Conservation (phyloP, 768 basidiomycete genomes). For the Suillus bovinus region DNA sequence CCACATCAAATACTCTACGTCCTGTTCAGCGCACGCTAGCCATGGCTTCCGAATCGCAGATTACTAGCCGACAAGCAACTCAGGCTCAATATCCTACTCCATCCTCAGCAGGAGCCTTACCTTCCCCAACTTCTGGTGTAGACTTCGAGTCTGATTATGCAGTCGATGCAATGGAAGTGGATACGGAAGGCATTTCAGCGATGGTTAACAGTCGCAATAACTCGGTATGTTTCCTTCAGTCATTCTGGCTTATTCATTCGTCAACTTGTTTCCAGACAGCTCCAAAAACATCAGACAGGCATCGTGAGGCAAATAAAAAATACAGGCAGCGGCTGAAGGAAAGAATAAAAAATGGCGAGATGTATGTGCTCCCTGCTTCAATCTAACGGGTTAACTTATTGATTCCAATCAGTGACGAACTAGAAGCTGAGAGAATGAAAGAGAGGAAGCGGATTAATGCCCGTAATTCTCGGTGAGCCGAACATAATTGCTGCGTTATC, state of each 20-base stretch:
- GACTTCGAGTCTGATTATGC: neutral
- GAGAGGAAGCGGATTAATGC: slow-evolving; percentile 1
- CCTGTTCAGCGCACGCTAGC: neutral
- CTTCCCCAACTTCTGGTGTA: neutral
- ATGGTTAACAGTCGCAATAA: neutral
- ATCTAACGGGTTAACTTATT: neutral
- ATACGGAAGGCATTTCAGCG: neutral
- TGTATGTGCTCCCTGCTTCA: neutral
- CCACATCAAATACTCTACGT: neutral
- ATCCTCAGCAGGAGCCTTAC: neutral
- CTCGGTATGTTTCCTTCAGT: neutral
- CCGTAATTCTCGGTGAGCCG: slow-evolving; percentile 4
- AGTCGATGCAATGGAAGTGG: neutral
- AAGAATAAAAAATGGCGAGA: slow-evolving; percentile 5
- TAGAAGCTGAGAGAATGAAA: slow-evolving; percentile 3
- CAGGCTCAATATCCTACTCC: neutral
- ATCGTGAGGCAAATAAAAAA: slow-evolving; percentile 2
- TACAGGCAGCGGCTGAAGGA: slow-evolving; percentile 3
- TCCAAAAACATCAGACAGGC: neutral
- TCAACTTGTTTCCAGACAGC: neutral
- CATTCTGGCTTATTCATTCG: neutral
- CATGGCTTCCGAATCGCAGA: neutral
- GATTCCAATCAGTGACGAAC: neutral
- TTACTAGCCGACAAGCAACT: too few relatives aligned
- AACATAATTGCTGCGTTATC: neutral